Base-by-base conservation (phyloP, 176 grass and related monocot species). In the Panicum miliaceum region DNA sequence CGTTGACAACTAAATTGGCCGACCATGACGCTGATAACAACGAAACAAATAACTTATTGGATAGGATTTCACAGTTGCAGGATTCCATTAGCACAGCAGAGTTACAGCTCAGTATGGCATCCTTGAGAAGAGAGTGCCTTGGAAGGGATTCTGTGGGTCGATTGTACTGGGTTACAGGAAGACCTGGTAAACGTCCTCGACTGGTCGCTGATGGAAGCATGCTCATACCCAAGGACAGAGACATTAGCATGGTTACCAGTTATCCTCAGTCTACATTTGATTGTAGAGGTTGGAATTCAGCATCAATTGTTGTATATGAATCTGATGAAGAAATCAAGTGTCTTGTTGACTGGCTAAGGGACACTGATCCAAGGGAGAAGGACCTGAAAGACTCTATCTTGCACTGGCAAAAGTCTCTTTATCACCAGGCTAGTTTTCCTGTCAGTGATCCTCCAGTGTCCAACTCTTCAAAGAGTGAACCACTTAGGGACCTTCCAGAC, bases 71-170 rank as follows among this genome's bases (percentile, higher is more conserved):
- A 78, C 58, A 85, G 62, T 51, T 95, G 79, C 93, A 94, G 79
- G 91, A 92, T 74, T 79, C 93, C 85, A 98, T 98, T 90, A 69
- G 63, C 35, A 75, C 63, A 58, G 81, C 89, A 58, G 96, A 98
- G 62, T 93, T 85, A 62, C 91, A 95, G 71, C 80, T 98, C 46
- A 85, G 81, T 70, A 80, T 81, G 89, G 19, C 88, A 73, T 98
- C 87, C 61, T 87, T 95, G 46, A 95, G 96, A 92, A 93, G 96
- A 86, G 96, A 94, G 51, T 98, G 81, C 81, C 85, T 98, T 45
- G 96, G 96, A 57, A 98, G 80, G 85, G 96, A 98, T 86, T 93
- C 91, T 53, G 84, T 92, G 50, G 96, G 93, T 85, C 91, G 91
- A 25, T 89, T 89, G 37, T 98, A 98, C 67, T 98, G 93, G 89